Percentiles rank a stretch among this genome's conserved stretches.
phyloP scores from a whole-genome alignment of 371 early-diverging fungal species.

The Mortierella sp. region DNA sequence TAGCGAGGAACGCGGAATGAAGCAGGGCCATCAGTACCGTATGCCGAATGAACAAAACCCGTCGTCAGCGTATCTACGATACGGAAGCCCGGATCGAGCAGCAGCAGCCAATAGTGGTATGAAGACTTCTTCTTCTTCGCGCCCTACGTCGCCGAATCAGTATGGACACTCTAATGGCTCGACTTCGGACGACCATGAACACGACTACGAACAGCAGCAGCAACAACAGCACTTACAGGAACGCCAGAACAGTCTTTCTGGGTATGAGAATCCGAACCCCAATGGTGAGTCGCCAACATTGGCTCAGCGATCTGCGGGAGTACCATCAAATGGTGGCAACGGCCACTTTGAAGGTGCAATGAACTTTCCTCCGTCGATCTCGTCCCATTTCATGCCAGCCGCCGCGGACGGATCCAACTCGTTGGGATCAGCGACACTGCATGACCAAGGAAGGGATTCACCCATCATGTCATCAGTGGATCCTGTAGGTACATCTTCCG shows the following conservation, averaged over 20 bases:
- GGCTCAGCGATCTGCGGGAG: background rate
- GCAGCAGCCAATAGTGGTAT: no score
- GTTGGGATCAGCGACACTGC: no score
- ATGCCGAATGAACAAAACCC: background rate
- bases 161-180: no score
- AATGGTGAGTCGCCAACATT: slow-evolving; percentile 45
- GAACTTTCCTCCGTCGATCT: slow-evolving; percentile 23
- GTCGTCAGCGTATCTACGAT: slow-evolving; percentile 6
- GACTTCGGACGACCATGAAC: no score
- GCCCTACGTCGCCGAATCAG: no score
- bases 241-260: slow-evolving; percentile 15
- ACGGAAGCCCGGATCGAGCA: slow-evolving; percentile 13
- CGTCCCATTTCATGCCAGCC: slow-evolving; percentile 28
- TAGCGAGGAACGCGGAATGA: no score
- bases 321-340: background rate
- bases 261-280: slow-evolving; percentile 32
- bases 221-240: no score
- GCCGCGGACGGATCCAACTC: background rate
- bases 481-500: background rate
- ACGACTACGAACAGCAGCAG: no score
- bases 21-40: background rate
- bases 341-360: background rate
- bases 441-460: no score
- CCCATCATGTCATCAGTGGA: slow-evolving; percentile 5
- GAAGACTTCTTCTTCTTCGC: no score